phyloP scores from a whole-genome alignment of 2,329 filamentous ascomycete genomes.

The Exophiala spinifera region DNA sequence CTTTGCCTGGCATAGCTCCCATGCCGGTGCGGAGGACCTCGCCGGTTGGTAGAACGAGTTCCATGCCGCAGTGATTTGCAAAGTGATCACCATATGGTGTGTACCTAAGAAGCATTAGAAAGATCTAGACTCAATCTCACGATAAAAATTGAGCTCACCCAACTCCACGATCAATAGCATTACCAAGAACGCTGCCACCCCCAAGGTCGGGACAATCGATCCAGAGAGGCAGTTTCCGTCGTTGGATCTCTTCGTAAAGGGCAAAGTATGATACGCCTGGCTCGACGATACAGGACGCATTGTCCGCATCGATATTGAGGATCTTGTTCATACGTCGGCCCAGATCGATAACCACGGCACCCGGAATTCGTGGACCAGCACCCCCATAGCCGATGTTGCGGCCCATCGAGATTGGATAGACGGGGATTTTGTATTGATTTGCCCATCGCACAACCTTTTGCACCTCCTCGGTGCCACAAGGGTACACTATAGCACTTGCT shows the following conservation, averaged over 20 bases:
- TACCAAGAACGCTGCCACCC: constrained; percentile 51
- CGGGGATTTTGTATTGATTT: constrained; percentile 35
- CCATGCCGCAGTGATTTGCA: constrained; percentile 45
- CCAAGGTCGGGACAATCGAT: constrained; percentile 50
- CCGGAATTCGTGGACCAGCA: constrained; percentile 45
- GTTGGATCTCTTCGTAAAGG: constrained; percentile 43
- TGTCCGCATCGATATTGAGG: constrained; percentile 34
- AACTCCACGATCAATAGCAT: constrained; percentile 48
- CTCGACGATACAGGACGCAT: constrained; percentile 37
- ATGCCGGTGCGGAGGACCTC: constrained; percentile 42
- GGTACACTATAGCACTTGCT: constrained; percentile 43
- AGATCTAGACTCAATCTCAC: background rate
- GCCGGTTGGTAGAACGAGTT: constrained; percentile 43
- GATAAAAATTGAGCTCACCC: constrained; percentile 26
- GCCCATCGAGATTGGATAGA: constrained; percentile 39
- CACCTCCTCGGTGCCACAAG: constrained; percentile 36
- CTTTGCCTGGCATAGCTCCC: constrained; percentile 33
- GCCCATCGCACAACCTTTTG: constrained; percentile 34
- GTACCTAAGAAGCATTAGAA: constrained; percentile 7
- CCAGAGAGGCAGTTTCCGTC: constrained; percentile 43
- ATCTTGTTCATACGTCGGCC: constrained; percentile 38
- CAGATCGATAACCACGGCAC: constrained; percentile 47
- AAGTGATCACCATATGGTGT: constrained; percentile 44
- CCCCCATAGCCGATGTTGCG: constrained; percentile 51
- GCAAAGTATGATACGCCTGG: constrained; percentile 49